Evolutionary conservation across 352 stramenopile genomes (phyloP).

Genomic region (Aphanomyces astaci): DNA sequence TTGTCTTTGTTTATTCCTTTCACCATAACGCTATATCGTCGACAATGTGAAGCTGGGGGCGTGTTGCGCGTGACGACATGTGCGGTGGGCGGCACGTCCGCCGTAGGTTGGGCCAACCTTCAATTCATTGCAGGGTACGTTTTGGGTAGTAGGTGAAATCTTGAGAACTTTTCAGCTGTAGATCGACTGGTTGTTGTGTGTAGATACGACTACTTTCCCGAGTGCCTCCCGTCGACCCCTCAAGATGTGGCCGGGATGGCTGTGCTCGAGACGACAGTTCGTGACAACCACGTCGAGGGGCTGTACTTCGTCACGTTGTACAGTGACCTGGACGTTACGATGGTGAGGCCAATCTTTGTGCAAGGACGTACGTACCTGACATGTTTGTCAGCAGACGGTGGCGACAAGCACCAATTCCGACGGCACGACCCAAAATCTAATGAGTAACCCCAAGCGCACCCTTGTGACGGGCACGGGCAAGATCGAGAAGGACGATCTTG

Average conservation of each 20-base stretch:
- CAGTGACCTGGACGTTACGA: slow-evolving; percentile 2
- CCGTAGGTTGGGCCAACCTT: slow-evolving; percentile 18
- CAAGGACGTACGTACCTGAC: not conserved
- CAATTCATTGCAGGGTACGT: slow-evolving; percentile 21
- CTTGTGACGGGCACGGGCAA: not conserved
- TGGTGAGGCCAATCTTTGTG: not conserved
- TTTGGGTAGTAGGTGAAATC: not conserved
- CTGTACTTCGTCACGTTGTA: slow-evolving; percentile 15
- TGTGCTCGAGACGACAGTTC: slow-evolving; percentile 13
- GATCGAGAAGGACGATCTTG: not conserved
- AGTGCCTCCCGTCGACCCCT: not conserved
- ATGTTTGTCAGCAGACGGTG: not conserved
- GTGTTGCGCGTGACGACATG: slow-evolving; percentile 12
- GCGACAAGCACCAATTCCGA: not conserved
- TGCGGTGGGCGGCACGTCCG: slow-evolving; percentile 1
- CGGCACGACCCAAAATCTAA: not conserved
- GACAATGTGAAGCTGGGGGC: not conserved
- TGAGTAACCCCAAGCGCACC: not conserved
- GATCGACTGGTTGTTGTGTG: not conserved
- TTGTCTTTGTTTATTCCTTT: too few species aligned
- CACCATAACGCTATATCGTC: too few species aligned
- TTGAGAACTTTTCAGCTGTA: not conserved
- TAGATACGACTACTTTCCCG: slow-evolving; percentile 15
- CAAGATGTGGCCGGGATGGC: slow-evolving; percentile 13
- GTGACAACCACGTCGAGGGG: not conserved